Percentiles rank a stretch among this genome's conserved stretches.
These are phyloP conservation scores for Candida khao-thaluensis DNA, from an alignment of 805 yeast genomes.

Conservation along the genomic window DNA sequence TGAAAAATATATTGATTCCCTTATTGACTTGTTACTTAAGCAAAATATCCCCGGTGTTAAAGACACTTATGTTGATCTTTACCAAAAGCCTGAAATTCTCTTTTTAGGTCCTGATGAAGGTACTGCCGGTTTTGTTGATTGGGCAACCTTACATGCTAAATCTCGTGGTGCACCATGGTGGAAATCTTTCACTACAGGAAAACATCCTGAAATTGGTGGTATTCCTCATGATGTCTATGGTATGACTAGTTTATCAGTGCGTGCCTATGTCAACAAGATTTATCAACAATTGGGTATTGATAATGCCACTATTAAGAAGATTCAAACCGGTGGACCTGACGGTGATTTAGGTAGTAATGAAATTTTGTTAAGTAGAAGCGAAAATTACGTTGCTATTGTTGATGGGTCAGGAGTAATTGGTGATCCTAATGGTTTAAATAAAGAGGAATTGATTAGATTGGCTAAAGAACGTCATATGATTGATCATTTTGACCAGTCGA, in stretches of 20 bases:
- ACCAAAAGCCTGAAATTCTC: conserved; percentile 81
- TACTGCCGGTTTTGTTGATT: conserved; percentile 91
- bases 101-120: conserved; percentile 99
- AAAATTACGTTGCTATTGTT: conserved; percentile 81
- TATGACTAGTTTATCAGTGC: conserved; percentile 93
- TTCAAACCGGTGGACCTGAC: conserved; percentile 99
- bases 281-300: conserved; percentile 75
- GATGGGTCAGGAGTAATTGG: conserved; percentile 96
- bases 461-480: conserved; percentile 79
- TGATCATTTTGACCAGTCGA: conserved; percentile 61
- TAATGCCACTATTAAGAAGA: conserved; percentile 59
- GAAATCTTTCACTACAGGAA: conserved; percentile 98
- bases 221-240: conserved; percentile 98
- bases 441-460: conserved; percentile 70
- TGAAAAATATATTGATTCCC: conserved; percentile 88
- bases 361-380: conserved; percentile 79
- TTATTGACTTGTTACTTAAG: conserved; percentile 74
- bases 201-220: conserved; percentile 89
- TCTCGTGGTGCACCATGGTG: conserved; percentile 94
- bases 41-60: conserved; percentile 70
- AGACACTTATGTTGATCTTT: conserved; percentile 81
- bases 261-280: conserved; percentile 85
- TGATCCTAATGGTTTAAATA: conserved; percentile 88
- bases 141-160: conserved; percentile 96
- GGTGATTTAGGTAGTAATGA: conserved; percentile 98